These are phyloP conservation scores for Colletotrichum gloeosporioides DNA, from an alignment of 2,329 filamentous ascomycete genomes.

Conservation along the genomic window DNA sequence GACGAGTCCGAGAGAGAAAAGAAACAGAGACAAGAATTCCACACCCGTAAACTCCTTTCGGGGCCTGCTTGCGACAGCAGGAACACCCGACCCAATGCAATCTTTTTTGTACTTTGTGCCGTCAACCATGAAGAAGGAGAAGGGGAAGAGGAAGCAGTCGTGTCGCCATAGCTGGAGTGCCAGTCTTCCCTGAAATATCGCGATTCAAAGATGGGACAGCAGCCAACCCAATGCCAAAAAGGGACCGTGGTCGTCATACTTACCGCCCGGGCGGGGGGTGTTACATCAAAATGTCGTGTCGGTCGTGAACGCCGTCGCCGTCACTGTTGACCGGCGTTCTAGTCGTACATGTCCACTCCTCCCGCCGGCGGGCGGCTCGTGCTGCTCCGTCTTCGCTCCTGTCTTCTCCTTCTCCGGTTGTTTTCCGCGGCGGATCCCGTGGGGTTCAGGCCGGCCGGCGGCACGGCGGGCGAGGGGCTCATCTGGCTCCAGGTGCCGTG, in stretches of 20 bases:
- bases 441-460: slow-evolving; percentile 31
- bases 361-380: slow-evolving; percentile 39
- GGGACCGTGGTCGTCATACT: not conserved
- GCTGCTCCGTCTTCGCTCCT: slow-evolving; percentile 54
- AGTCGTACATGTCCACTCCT: slow-evolving; percentile 44
- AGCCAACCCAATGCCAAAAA: not conserved
- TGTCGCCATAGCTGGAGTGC: not conserved
- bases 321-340: slow-evolving; percentile 2
- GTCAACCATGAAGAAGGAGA: not conserved
- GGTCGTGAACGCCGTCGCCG: slow-evolving; percentile 9
- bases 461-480: slow-evolving; percentile 48
- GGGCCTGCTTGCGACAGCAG: not conserved
- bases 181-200: not conserved
- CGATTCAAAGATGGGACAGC: not conserved
- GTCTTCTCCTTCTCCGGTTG: slow-evolving; percentile 58
- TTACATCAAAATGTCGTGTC: slow-evolving; percentile 10
- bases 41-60: not conserved
- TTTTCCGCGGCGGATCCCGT: slow-evolving; percentile 47
- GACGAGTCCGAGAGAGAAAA: not conserved
- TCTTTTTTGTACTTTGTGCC: not conserved
- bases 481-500: slow-evolving; percentile 61
- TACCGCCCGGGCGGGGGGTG: not conserved
- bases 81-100: slow-evolving; percentile 12
- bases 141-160: not conserved
- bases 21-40: not conserved